Percentiles rank a stretch among this genome's conserved stretches.
These are phyloP conservation scores for Salix suchowensis DNA, from an alignment of 345 rosid species.

Conservation along the genomic window DNA sequence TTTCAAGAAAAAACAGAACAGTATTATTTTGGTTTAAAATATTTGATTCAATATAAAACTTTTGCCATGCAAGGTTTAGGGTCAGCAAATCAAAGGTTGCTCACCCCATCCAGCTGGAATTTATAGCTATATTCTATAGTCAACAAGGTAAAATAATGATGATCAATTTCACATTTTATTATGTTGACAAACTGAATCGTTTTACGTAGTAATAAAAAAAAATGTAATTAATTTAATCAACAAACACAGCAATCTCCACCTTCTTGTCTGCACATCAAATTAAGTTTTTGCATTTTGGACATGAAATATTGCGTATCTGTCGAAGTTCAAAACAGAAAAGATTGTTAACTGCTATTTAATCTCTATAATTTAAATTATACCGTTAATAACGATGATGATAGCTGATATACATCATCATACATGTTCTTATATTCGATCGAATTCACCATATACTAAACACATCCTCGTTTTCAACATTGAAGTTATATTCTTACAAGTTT, in stretches of 20 bases:
- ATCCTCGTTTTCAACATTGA: neutral
- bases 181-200: neutral
- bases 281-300: too few species aligned
- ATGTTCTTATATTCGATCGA: neutral
- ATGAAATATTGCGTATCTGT: too few species aligned
- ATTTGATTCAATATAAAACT: too few species aligned
- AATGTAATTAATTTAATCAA: neutral
- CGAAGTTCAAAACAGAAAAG: neutral
- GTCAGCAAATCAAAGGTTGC: too few species aligned
- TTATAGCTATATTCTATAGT: neutral
- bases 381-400: neutral
- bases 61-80: too few species aligned
- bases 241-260: rapidly evolving
- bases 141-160: neutral
- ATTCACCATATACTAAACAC: neutral
- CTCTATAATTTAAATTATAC: neutral
- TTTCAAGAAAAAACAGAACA: too few species aligned
- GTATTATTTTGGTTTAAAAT: too few species aligned
- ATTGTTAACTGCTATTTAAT: neutral
- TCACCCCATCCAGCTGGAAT: too few species aligned
- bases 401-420: neutral
- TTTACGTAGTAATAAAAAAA: neutral
- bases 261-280: too few species aligned
- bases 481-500: neutral
- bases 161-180: neutral